Conservation (phyloP, 805 yeast genomes). For the Hanseniaspora meyeri region DNA sequence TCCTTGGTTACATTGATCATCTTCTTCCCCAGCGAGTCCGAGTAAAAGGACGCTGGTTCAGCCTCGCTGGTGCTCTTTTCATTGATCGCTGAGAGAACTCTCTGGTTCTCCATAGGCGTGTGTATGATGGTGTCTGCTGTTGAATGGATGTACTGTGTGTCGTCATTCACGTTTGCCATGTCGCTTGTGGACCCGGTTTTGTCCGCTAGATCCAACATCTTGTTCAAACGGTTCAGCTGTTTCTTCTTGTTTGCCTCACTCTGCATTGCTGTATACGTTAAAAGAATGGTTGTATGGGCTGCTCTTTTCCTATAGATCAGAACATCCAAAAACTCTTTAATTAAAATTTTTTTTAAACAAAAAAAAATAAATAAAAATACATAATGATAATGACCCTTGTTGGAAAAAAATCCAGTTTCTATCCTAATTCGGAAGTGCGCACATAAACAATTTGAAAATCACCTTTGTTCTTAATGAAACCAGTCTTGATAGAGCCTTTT, state of each 20-base stretch:
- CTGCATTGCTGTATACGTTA: too few species aligned
- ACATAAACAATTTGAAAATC: not conserved
- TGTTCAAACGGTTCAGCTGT: slow-evolving; percentile 3
- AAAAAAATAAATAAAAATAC: not conserved
- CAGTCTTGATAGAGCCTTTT: too few species aligned
- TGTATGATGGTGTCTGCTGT: slow-evolving; percentile 4
- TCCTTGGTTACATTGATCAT: slow-evolving; percentile 15
- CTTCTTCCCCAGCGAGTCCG: slow-evolving; percentile 22
- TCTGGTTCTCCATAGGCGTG: slow-evolving; percentile 6
- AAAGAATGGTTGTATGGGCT: too few species aligned
- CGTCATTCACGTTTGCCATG: slow-evolving; percentile 2
- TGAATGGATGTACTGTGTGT: not conserved
- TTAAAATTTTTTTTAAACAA: not conserved
- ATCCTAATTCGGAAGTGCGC: not conserved
- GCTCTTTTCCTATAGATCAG: too few species aligned
- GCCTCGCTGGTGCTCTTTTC: not conserved
- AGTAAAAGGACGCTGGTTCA: slow-evolving; percentile 22
- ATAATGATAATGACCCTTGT: not conserved
- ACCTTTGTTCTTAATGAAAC: not conserved
- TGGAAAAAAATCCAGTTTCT: not conserved
- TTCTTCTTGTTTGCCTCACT: not conserved
- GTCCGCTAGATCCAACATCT: slow-evolving; percentile 10
- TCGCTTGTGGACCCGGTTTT: slow-evolving; percentile 13
- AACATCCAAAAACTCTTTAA: too few species aligned
- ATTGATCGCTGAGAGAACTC: slow-evolving; percentile 1